Conservation (phyloP, 139 green algal genomes). For the Trebouxia sp. region DNA sequence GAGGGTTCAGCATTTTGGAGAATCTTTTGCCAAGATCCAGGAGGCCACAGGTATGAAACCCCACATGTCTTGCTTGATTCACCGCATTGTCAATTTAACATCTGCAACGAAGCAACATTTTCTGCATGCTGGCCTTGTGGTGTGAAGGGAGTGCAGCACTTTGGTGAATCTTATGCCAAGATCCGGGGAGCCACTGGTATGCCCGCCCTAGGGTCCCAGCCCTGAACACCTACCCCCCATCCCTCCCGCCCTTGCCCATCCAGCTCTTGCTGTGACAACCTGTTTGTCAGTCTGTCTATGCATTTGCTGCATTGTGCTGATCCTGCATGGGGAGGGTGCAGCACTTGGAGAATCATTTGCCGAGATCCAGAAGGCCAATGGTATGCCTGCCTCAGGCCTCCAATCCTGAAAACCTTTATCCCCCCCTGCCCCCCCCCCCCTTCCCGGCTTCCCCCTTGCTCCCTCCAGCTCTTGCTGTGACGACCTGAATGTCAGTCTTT, state of each 20-base stretch:
- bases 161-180: constrained; percentile 76
- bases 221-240: too few relatives aligned
- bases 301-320: too few relatives aligned
- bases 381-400: too few relatives aligned
- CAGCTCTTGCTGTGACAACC: too few relatives aligned
- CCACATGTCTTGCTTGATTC: too few relatives aligned
- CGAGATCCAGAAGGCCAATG: too few relatives aligned
- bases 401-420: too few relatives aligned
- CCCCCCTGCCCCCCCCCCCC: not conserved
- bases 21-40: constrained; percentile 83
- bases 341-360: constrained; percentile 75
- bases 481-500: not conserved
- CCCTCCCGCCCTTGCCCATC: too few relatives aligned
- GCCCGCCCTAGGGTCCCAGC: too few relatives aligned
- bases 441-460: not conserved
- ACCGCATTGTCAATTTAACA: not conserved
- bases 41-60: constrained; percentile 52
- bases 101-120: not conserved
- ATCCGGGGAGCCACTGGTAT: constrained; percentile 73
- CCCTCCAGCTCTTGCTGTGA: too few relatives aligned
- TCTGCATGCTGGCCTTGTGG: too few relatives aligned
- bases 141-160: constrained; percentile 77
- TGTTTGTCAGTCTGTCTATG: not conserved
- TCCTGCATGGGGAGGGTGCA: constrained; percentile 78
- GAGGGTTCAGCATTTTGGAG: constrained; percentile 73